phyloP scores from a whole-genome alignment of 202 grass and related monocot species.

The Musa balbisiana region DNA sequence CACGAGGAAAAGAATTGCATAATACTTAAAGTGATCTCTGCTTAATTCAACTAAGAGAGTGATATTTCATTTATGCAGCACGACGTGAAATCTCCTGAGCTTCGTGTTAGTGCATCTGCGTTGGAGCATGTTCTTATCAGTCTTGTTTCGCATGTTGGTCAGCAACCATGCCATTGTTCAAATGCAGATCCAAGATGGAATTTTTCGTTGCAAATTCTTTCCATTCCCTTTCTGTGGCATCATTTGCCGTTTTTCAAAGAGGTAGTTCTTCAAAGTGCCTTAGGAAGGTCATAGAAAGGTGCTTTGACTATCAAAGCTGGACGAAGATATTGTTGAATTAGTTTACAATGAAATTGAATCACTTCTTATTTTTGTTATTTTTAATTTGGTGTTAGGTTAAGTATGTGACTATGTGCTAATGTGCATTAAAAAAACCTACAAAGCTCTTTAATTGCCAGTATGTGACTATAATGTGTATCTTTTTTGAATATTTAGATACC shows the following conservation, averaged over 20 bases:
- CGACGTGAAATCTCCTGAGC: constrained; percentile 38
- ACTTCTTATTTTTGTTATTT: background rate
- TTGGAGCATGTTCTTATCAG: constrained; percentile 68
- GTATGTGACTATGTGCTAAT: background rate
- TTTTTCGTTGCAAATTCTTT: constrained; percentile 83
- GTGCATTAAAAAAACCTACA: background rate
- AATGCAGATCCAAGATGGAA: constrained; percentile 59
- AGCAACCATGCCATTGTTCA: constrained; percentile 45
- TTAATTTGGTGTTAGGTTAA: background rate
- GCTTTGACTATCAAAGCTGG: background rate
- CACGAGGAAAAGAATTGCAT: background rate
- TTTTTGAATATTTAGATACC: too few relatives aligned
- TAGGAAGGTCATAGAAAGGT: background rate
- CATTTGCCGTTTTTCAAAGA: constrained; percentile 80
- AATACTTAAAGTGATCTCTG: background rate
- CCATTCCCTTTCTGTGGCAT: constrained; percentile 89
- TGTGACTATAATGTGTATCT: too few relatives aligned
- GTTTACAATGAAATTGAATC: background rate
- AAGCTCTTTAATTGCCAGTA: background rate
- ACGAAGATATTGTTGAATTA: background rate
- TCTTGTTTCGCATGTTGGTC: constrained; percentile 69
- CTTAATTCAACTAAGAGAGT: background rate
- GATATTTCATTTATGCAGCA: constrained; percentile 44
- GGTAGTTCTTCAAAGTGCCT: constrained; percentile 25
- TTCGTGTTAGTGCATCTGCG: constrained; percentile 36